Evolutionary conservation across 352 stramenopile genomes (phyloP).

Genomic region (Pythium monospermum): DNA sequence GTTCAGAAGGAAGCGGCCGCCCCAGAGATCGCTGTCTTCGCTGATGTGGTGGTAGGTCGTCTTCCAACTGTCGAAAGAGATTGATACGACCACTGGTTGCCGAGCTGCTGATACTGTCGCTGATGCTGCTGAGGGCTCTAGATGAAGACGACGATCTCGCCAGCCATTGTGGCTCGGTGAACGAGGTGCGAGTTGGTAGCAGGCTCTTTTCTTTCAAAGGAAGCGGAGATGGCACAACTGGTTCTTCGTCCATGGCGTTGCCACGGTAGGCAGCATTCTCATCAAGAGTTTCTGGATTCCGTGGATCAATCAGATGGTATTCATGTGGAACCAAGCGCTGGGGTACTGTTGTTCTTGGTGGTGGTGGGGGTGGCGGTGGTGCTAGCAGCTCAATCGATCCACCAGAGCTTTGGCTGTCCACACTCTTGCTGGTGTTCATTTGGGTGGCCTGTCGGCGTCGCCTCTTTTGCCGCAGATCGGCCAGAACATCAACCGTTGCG

Average conservation of each 20-base stretch:
- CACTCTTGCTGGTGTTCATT: slow-evolving; percentile 1
- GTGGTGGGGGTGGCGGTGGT: too few species aligned
- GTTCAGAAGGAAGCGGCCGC: too few species aligned
- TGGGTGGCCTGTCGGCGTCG: too few species aligned
- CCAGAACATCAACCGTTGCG: neutral
- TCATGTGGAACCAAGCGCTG: too few species aligned
- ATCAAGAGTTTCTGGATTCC: too few species aligned
- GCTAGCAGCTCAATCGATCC: too few species aligned
- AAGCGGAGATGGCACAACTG: neutral
- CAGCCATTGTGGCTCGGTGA: neutral
- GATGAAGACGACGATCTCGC: too few species aligned
- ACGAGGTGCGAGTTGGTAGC: neutral
- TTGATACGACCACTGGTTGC: slow-evolving; percentile 5
- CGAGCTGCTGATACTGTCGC: slow-evolving; percentile 3
- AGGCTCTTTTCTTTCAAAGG: slow-evolving; percentile 1
- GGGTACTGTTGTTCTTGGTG: too few species aligned
- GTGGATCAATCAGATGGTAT: too few species aligned
- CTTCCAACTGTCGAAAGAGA: slow-evolving; percentile 9
- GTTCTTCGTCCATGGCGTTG: too few species aligned
- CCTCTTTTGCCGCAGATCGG: slow-evolving; percentile 20
- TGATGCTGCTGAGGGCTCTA: slow-evolving; percentile 12
- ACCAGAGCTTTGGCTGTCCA: neutral
- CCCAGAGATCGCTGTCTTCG: too few species aligned
- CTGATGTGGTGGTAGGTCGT: too few species aligned
- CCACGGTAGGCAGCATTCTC: neutral